Conservation (phyloP, 73 alveolate species). For the Effrenium voratum region DNA sequence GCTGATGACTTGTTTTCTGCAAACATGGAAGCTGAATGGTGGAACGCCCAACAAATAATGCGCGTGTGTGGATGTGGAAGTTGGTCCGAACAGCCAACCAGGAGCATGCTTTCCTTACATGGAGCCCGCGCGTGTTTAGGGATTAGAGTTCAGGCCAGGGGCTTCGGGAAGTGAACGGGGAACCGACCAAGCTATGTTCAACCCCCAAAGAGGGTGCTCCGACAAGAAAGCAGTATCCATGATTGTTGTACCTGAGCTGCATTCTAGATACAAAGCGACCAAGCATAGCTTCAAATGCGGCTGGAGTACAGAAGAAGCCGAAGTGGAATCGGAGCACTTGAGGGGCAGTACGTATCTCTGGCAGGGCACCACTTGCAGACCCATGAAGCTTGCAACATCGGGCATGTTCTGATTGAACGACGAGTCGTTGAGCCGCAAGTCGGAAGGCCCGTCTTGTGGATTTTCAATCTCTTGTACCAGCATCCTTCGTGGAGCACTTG, state of each 20-base stretch:
- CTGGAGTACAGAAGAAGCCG: too few relatives aligned
- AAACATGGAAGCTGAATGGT: too few relatives aligned
- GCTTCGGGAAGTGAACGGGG: too few relatives aligned
- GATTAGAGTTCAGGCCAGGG: neutral
- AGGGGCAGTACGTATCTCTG: conserved; percentile 43
- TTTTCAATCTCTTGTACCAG: neutral
- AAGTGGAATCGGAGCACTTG: conserved; percentile 6
- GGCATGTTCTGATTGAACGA: neutral
- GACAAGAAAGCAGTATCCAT: too few relatives aligned
- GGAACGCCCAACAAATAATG: too few relatives aligned
- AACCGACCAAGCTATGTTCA: too few relatives aligned
- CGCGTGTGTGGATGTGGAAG: neutral
- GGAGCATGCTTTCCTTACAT: neutral
- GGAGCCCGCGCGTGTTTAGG: neutral
- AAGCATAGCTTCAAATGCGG: too few relatives aligned
- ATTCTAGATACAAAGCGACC: too few relatives aligned
- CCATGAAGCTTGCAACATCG: neutral
- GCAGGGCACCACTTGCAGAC: conserved; percentile 62
- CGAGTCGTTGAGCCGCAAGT: neutral
- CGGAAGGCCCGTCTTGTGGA: neutral
- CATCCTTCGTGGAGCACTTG: neutral
- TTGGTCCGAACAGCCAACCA: neutral
- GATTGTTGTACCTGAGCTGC: too few relatives aligned
- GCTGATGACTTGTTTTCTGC: too few relatives aligned
- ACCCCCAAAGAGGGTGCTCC: too few relatives aligned